phyloP scores from a whole-genome alignment of 2,329 filamentous ascomycete genomes.

The Fusarium neocosmosporiellum region DNA sequence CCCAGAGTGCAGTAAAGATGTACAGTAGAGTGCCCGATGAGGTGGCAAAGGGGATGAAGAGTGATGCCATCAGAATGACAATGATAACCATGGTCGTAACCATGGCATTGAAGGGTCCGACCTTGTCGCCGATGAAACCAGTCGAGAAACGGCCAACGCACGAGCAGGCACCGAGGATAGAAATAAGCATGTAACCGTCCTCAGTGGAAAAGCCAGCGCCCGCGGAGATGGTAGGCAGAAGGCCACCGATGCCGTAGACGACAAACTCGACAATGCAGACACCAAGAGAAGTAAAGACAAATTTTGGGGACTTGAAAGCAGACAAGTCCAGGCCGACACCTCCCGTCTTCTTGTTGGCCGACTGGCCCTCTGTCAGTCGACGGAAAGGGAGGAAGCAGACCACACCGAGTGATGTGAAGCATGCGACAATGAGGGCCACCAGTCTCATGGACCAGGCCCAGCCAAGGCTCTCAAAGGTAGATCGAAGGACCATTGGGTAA shows the following conservation, averaged over 20 bases:
- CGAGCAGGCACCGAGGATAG: constrained; percentile 56
- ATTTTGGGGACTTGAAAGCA: constrained; percentile 52
- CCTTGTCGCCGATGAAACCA: constrained; percentile 53
- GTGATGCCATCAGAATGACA: constrained; percentile 50
- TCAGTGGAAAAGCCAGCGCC: constrained; percentile 45
- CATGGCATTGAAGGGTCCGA: constrained; percentile 56
- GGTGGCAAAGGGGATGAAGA: constrained; percentile 58
- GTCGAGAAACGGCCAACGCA: constrained; percentile 55
- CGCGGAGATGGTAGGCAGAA: constrained; percentile 58
- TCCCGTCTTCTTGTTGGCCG: not conserved
- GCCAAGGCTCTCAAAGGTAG: constrained; percentile 40
- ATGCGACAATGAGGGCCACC: constrained; percentile 42
- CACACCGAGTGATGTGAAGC: constrained; percentile 39
- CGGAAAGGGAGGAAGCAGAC: constrained; percentile 49
- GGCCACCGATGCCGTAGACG: constrained; percentile 58
- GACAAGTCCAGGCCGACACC: constrained; percentile 46
- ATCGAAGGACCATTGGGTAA: constrained; percentile 47
- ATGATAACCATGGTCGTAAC: constrained; percentile 42
- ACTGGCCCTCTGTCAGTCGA: constrained; percentile 16
- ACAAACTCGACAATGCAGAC: constrained; percentile 60
- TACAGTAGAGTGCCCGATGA: constrained; percentile 53
- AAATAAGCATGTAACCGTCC: constrained; percentile 55
- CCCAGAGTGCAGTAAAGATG: constrained; percentile 57
- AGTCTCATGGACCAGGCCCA: constrained; percentile 49
- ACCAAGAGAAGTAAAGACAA: constrained; percentile 52